phyloP scores from a whole-genome alignment of 2,329 filamentous ascomycete species.

The Phyllosticta citribraziliensis region DNA sequence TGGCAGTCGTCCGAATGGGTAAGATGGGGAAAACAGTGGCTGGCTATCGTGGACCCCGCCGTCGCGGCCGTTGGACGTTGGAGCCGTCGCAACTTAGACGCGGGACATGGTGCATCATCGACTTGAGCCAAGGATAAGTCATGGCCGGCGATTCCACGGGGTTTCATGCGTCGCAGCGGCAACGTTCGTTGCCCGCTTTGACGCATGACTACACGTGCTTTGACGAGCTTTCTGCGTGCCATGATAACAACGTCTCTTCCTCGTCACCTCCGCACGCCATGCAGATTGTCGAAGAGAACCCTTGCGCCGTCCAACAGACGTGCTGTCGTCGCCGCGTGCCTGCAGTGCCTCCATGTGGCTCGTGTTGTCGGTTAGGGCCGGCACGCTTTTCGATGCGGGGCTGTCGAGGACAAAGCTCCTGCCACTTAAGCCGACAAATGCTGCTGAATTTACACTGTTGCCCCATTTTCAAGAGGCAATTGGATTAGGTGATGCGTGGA shows the following conservation, averaged over 20 bases:
- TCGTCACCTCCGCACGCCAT: background rate
- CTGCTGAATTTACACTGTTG: background rate
- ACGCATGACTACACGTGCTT: background rate
- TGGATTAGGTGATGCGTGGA: background rate
- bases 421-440: background rate
- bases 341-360: background rate
- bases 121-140: background rate
- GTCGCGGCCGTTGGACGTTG: background rate
- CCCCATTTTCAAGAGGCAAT: background rate
- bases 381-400: background rate
- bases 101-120: background rate
- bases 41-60: background rate
- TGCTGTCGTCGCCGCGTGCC: background rate
- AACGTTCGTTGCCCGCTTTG: background rate
- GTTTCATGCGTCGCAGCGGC: background rate
- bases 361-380: background rate
- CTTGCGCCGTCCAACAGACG: background rate
- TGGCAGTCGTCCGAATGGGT: background rate
- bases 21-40: background rate
- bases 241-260: background rate
- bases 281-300: background rate
- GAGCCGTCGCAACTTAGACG: background rate
- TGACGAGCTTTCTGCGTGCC: background rate
- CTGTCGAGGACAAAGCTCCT: background rate
- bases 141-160: background rate